phyloP scores from a whole-genome alignment of 768 basidiomycete species.

The Lentinula edodes region DNA sequence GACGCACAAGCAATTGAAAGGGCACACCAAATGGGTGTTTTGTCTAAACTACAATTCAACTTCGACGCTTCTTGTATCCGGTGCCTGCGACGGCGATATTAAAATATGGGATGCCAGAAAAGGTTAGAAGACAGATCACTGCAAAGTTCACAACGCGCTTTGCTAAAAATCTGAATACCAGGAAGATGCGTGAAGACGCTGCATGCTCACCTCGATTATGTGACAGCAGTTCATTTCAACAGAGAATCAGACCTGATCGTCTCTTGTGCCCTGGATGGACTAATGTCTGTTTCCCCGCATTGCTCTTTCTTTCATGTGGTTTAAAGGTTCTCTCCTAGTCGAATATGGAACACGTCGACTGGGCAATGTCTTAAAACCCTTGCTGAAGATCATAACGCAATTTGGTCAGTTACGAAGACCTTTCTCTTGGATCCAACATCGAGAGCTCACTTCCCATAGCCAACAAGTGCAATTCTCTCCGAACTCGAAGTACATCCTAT shows the following conservation, averaged over 20 bases:
- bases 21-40: slow-evolving; percentile 86
- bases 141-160: not conserved
- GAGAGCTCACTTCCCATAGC: slow-evolving; percentile 28
- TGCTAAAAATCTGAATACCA: slow-evolving; percentile 19
- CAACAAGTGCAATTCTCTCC: slow-evolving; percentile 94
- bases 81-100: slow-evolving; percentile 89
- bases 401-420: slow-evolving; percentile 47
- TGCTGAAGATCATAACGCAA: slow-evolving; percentile 81
- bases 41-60: slow-evolving; percentile 88
- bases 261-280: slow-evolving; percentile 86
- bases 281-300: slow-evolving; percentile 61
- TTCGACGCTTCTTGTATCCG: slow-evolving; percentile 86
- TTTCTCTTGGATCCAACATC: no score
- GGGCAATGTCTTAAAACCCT: slow-evolving; percentile 97
- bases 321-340: slow-evolving; percentile 42
- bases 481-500: slow-evolving; percentile 91
- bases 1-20: slow-evolving; percentile 65
- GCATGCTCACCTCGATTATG: slow-evolving; percentile 91
- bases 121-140: slow-evolving; percentile 39
- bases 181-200: slow-evolving; percentile 83
- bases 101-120: slow-evolving; percentile 86
- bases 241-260: slow-evolving; percentile 87
- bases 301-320: not conserved
- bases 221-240: slow-evolving; percentile 93
- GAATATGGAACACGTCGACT: slow-evolving; percentile 90